Conservation (phyloP, 2,329 filamentous ascomycete species). For the Aspergillus tamarii region DNA sequence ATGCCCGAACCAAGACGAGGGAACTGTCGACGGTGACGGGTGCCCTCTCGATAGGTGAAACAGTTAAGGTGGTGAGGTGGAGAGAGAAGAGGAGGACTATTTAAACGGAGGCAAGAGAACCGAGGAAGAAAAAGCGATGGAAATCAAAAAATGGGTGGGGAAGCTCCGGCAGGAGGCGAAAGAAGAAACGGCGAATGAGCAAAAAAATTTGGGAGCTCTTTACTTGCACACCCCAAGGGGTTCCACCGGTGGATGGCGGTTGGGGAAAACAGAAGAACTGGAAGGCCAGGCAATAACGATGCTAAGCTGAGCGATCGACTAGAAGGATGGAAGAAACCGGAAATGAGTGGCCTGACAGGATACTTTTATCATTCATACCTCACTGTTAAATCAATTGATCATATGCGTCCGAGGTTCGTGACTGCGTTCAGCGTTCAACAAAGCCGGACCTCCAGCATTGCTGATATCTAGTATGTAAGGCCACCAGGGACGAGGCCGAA, state of each 20-base stretch:
- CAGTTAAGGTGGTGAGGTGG: conserved; percentile 11
- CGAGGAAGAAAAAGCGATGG: conserved; percentile 13
- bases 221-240: conserved; percentile 12
- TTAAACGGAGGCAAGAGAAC: conserved; percentile 13
- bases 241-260: conserved; percentile 26
- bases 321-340: conserved; percentile 12
- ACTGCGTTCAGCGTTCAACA: conserved; percentile 8
- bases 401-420: conserved; percentile 34
- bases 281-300: conserved; percentile 16
- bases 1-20: not conserved
- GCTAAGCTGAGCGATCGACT: conserved; percentile 15
- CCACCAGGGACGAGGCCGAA: not conserved
- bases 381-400: conserved; percentile 16
- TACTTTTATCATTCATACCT: conserved; percentile 7
- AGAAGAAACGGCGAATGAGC: conserved; percentile 1
- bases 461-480: not conserved
- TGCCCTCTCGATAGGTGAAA: not conserved
- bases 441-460: not conserved
- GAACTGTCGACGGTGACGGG: conserved; percentile 6
- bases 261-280: conserved; percentile 18
- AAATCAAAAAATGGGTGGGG: conserved; percentile 5
- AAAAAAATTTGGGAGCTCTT: conserved; percentile 6
- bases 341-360: conserved; percentile 17
- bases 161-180: conserved; percentile 5
- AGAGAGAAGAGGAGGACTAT: conserved; percentile 14